Percentiles rank a stretch among this genome's conserved stretches.
These are phyloP conservation scores for Boletus eberwhitei DNA, from an alignment of 768 basidiomycete species.

Conservation along the genomic window DNA sequence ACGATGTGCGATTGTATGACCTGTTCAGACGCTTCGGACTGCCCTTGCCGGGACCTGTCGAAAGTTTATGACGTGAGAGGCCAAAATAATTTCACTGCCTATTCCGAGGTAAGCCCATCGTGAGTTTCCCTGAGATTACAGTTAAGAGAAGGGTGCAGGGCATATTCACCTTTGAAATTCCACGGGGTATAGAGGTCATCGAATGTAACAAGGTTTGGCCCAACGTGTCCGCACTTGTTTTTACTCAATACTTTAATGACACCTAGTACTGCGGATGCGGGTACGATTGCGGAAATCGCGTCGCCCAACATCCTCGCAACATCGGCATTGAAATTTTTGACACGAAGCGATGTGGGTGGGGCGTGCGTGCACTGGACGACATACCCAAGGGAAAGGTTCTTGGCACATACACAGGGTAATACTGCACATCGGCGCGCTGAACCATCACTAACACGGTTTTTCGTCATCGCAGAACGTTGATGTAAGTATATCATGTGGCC, in stretches of 20 bases:
- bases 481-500: constrained; percentile 34
- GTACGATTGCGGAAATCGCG: constrained; percentile 51
- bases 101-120: constrained; percentile 33
- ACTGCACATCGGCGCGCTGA: constrained; percentile 9
- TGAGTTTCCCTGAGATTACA: background rate
- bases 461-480: constrained; percentile 35
- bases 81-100: constrained; percentile 38
- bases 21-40: constrained; percentile 35
- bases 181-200: constrained; percentile 48
- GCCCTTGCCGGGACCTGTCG: constrained; percentile 49
- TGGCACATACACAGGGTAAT: constrained; percentile 67
- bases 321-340: constrained; percentile 65
- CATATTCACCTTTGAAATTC: constrained; percentile 43
- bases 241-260: background rate
- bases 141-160: constrained; percentile 36
- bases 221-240: background rate
- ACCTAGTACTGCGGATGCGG: constrained; percentile 46
- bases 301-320: constrained; percentile 56
- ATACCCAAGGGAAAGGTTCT: constrained; percentile 56
- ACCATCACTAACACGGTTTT: constrained; percentile 1
- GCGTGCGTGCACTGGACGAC: constrained; percentile 45
- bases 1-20: constrained; percentile 43
- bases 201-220: constrained; percentile 61
- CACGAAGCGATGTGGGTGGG: constrained; percentile 60
- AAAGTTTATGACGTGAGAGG: constrained; percentile 31